These are phyloP conservation scores for Lagerstroemia speciosa DNA, from an alignment of 345 rosid species.

Conservation along the genomic window DNA sequence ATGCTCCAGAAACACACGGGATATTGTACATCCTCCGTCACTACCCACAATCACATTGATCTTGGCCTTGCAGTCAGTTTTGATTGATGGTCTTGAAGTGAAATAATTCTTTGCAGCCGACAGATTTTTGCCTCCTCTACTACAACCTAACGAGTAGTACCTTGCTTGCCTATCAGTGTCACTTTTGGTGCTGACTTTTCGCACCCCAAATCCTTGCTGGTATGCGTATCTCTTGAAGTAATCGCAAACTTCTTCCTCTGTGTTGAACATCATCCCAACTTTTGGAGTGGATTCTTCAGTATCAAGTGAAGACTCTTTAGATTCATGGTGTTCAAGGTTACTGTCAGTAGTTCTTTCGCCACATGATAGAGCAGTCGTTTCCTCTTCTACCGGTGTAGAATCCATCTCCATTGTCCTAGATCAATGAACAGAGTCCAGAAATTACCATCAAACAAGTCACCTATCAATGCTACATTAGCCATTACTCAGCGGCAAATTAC, in stretches of 20 bases:
- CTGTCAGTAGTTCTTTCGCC: background rate
- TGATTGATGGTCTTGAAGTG: conserved; percentile 2
- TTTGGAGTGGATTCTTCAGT: conserved; percentile 4
- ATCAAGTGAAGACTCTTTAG: background rate
- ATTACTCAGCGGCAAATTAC: background rate
- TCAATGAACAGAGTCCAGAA: background rate
- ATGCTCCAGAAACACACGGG: conserved; percentile 10
- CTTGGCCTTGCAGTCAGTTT: conserved; percentile 13
- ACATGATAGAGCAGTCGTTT: background rate
- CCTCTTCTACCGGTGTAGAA: conserved; percentile 1
- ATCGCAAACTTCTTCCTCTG: conserved; percentile 12
- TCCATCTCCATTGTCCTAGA: conserved; percentile 5
- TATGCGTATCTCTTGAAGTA: conserved; percentile 10
- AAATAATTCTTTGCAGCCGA: conserved; percentile 1
- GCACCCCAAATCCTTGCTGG: conserved; percentile 13
- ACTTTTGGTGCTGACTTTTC: conserved; percentile 13
- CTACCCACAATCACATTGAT: conserved; percentile 10
- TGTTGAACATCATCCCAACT: conserved; percentile 12
- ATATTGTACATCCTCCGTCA: conserved; percentile 7
- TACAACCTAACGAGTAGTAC: conserved; percentile 13
- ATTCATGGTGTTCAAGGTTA: background rate
- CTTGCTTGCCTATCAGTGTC: conserved; percentile 9
- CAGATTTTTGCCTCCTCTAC: conserved; percentile 5
- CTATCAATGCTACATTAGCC: background rate
- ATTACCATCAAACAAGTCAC: background rate